Percentiles rank a stretch among this genome's conserved stretches.
Conservation (phyloP, 208 protist genomes). For the Zelonia costaricensis region DNA sequence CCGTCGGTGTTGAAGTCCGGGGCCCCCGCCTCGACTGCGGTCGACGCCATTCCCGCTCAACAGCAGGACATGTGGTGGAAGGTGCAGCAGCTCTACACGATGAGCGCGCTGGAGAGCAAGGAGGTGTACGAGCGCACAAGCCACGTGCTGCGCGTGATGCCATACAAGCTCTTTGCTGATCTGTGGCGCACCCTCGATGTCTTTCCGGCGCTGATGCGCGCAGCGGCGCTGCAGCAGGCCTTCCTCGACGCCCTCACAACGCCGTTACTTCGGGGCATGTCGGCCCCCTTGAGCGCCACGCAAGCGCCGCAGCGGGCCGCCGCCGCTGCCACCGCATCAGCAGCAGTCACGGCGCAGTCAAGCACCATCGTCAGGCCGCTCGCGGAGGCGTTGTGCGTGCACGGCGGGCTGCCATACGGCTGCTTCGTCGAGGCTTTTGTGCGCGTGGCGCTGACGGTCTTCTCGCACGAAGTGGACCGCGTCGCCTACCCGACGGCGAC, state of each 20-base stretch:
- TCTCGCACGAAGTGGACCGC: slow-evolving; percentile 45
- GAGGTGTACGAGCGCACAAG: slow-evolving; percentile 20
- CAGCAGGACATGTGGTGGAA: slow-evolving; percentile 42
- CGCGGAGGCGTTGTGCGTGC: slow-evolving; percentile 12
- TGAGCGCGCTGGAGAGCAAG: slow-evolving; percentile 25
- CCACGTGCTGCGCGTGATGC: slow-evolving; percentile 28
- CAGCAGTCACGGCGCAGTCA: not conserved
- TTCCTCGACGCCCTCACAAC: slow-evolving; percentile 56
- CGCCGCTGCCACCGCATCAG: not conserved
- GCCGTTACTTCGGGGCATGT: slow-evolving; percentile 39
- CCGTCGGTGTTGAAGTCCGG: no score
- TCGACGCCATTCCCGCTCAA: slow-evolving; percentile 8
- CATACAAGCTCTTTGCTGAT: slow-evolving; percentile 46
- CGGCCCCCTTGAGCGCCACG: not conserved
- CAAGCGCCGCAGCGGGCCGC: no score
- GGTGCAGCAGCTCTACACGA: slow-evolving; percentile 31
- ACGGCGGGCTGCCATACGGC: slow-evolving; percentile 48
- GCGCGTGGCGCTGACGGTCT: slow-evolving; percentile 75
- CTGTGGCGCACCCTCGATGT: slow-evolving; percentile 66
- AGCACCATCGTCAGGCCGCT: not conserved
- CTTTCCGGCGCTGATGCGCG: slow-evolving; percentile 56
- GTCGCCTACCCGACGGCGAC: slow-evolving; percentile 57
- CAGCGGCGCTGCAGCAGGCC: slow-evolving; percentile 42
- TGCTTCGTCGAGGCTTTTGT: slow-evolving; percentile 74
- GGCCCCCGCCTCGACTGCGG: not conserved